phyloP scores from a whole-genome alignment of 2,329 filamentous ascomycete genomes.

The Fusarium sp. region DNA sequence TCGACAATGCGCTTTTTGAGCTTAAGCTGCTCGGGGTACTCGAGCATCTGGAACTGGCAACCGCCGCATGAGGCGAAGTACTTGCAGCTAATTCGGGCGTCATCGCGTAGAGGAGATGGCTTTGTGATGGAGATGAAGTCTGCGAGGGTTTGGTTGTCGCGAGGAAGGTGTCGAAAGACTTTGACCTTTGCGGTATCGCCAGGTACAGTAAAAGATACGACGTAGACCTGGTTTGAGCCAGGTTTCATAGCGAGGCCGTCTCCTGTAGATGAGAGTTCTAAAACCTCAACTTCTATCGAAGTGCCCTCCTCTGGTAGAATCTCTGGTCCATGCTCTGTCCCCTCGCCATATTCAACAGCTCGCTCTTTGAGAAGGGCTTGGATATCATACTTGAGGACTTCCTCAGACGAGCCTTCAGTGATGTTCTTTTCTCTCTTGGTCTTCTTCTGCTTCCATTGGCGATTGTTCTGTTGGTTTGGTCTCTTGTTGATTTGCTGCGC shows the following conservation, averaged over 20 bases:
- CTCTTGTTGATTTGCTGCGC: slow-evolving; percentile 41
- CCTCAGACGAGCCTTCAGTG: slow-evolving; percentile 71
- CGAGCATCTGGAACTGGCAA: slow-evolving; percentile 97
- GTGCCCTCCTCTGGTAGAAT: slow-evolving; percentile 73
- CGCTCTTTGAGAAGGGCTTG: slow-evolving; percentile 62
- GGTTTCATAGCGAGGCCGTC: slow-evolving; percentile 85
- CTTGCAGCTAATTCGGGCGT: slow-evolving; percentile 79
- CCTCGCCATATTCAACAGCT: slow-evolving; percentile 43
- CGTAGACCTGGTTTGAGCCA: slow-evolving; percentile 75
- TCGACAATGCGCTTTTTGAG: slow-evolving; percentile 90
- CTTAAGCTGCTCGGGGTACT: slow-evolving; percentile 84
- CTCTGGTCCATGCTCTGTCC: slow-evolving; percentile 46
- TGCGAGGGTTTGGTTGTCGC: slow-evolving; percentile 77
- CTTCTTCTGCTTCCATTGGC: slow-evolving; percentile 58
- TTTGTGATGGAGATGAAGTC: slow-evolving; percentile 84
- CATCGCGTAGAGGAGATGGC: slow-evolving; percentile 80
- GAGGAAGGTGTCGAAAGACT: slow-evolving; percentile 76
- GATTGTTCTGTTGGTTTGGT: slow-evolving; percentile 33
- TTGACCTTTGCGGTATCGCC: slow-evolving; percentile 85
- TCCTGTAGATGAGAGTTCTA: slow-evolving; percentile 87
- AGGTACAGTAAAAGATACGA: slow-evolving; percentile 88
- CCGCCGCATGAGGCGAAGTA: slow-evolving; percentile 92
- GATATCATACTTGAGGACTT: slow-evolving; percentile 74
- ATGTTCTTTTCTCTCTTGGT: slow-evolving; percentile 69
- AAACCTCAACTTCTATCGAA: slow-evolving; percentile 85